Base-by-base conservation (phyloP, 2,329 filamentous ascomycete species). In the Penicillium sp. region DNA sequence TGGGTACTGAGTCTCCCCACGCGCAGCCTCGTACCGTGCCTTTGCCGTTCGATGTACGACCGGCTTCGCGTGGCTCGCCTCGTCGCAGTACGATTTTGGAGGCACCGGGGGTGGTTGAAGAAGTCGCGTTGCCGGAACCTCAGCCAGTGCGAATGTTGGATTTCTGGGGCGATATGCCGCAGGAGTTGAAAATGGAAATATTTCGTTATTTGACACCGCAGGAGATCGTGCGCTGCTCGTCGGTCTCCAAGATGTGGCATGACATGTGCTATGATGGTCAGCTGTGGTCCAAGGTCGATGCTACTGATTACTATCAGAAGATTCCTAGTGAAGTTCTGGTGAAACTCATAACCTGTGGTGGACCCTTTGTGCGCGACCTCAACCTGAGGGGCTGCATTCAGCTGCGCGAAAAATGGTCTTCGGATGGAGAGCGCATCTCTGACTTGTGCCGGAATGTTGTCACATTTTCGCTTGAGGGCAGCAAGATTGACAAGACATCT, bases 301-400 rank as follows among this genome's bases (percentile, higher is more conserved):
- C 90, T 2, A 88, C 91, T 7, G 86, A 89, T 48, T 97, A 93
- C 73, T 97, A 97, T 70, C 84, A 83, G 60, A 85, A 92, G 50
- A 97, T 97, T 61, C 88, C 93, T 0, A 89, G 89, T 22, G 86
- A 90, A 60, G 89, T 90, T 0, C 77, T 99, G 46, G 85, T 92
- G 53, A 91, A 89, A 67, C 92, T 97, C 58, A 92, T 97, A 67
- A 85, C 86, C 1, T 82, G 86, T 3, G 91, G 92, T 1, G 94
- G 93, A 0, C 90, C 93, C 0, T 99, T 97, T 66, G 86, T 97
- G 51, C 89, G 89, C 63, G 86, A 96, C 65, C 81, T 99, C 52
- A 97, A 97, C 67, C 81, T 99, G 3, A 81, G 93, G 63, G 94
- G 94, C 25, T 99, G 93, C 70, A 84, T 96, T 31, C 94, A 97